Conservation (phyloP, 2,329 filamentous ascomycete species). For the Pyricularia sp. region DNA sequence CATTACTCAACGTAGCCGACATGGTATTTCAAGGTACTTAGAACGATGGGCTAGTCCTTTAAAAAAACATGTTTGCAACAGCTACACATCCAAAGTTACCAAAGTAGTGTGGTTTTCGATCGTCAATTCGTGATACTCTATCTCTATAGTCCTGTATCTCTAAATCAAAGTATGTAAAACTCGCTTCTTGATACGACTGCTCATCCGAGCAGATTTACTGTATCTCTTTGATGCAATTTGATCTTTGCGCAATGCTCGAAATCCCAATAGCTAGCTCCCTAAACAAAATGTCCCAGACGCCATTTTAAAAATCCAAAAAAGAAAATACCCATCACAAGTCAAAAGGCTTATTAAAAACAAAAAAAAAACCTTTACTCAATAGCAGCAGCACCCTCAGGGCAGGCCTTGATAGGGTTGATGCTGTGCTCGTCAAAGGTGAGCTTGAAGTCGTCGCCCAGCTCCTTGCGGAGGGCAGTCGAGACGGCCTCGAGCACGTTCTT, state of each 20-base stretch:
- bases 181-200: background rate
- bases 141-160: background rate
- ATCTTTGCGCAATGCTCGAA: background rate
- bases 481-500: conserved; percentile 64
- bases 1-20: background rate
- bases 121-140: background rate
- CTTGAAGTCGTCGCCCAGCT: conserved; percentile 66
- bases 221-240: background rate
- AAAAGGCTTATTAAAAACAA: no score
- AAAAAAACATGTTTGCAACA: no score
- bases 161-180: background rate
- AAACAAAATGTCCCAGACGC: background rate
- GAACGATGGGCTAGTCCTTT: no score
- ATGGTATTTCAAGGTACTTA: background rate
- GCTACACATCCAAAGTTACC: no score
- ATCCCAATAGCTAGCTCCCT: background rate
- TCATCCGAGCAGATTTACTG: background rate
- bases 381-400: conserved; percentile 13
- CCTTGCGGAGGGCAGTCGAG: conserved; percentile 55
- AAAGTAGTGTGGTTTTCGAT: background rate
- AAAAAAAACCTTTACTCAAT: conserved; percentile 1
- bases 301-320: no score
- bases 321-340: no score
- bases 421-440: conserved; percentile 58
- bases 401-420: conserved; percentile 57